Percentiles rank a stretch among this genome's conserved stretches.
These are phyloP conservation scores for Myxozyma mucilagina DNA, from an alignment of 805 yeast species.

Conservation along the genomic window DNA sequence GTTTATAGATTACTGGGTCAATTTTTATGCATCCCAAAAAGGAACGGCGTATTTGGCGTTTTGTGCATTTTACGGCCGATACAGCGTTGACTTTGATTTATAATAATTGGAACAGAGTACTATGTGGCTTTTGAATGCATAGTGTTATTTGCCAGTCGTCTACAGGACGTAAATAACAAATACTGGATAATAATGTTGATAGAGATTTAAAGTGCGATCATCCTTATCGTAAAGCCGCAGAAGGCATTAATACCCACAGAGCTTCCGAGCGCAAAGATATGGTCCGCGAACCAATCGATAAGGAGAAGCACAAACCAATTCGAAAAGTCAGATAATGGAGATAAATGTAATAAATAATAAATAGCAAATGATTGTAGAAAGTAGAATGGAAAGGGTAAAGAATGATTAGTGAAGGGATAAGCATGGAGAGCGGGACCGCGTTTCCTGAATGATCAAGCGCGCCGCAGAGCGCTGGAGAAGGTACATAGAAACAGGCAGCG, in stretches of 20 bases:
- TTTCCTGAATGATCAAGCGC: neutral
- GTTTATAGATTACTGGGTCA: neutral
- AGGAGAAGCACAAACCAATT: neutral
- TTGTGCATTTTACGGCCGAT: too few relatives aligned
- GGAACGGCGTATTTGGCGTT: neutral
- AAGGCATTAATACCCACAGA: neutral
- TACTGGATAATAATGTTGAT: too few relatives aligned
- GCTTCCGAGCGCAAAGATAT: too few relatives aligned
- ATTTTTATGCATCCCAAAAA: neutral
- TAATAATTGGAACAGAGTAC: too few relatives aligned
- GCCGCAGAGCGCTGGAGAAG: neutral
- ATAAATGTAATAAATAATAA: neutral
- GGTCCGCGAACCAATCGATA: too few relatives aligned
- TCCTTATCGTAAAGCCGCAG: neutral
- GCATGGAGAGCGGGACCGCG: conserved; percentile 3
- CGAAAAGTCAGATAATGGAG: neutral
- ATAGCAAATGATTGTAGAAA: neutral
- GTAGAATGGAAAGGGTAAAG: neutral
- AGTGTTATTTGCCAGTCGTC: too few relatives aligned
- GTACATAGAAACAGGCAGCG: neutral
- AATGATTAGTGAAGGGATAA: neutral
- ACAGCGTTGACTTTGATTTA: too few relatives aligned
- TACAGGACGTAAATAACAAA: too few relatives aligned
- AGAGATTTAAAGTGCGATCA: too few relatives aligned
- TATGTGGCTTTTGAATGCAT: too few relatives aligned